Base-by-base conservation (phyloP, 2,329 filamentous ascomycete species). In the Tricladium varicosporioides region DNA sequence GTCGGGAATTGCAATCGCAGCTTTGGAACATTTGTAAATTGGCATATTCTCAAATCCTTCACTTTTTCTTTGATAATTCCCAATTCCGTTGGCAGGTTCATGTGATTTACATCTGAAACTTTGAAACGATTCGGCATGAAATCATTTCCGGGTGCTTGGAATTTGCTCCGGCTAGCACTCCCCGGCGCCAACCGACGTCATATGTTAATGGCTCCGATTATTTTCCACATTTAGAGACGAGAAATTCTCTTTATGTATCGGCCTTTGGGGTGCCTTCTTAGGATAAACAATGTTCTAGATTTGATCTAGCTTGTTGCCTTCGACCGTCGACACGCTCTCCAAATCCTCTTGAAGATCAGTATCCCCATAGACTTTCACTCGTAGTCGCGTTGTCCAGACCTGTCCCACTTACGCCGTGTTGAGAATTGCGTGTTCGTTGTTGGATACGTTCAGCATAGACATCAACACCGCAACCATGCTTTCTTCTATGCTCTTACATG, bases 401-500 rank as follows among this genome's bases (percentile, higher is more conserved):
- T 10, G 9, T 40, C 36, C 36, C 11, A 5, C 11, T 40, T 40
- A n/a, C n/a, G 10, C 36, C n/a, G 36, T 13, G n/a, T 51, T 22
- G 32, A 51, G 48, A 27, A 27, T 27, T 27, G 14, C 15, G 31
- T 53, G 31, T 15, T 8, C 5, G 36, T 40, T 40, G 36, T 40
- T 40, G 36, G n/a, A n/a, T n/a, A 40, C 36, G 4, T 40, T 33
- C 36, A 40, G 36, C 36, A 11, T 22, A 27, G 27, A n/a, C 48
- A 50, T 51, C 53, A 48, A 54, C 48, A 57, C 40, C 49, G 32
- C 44, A 46, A 58, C 14, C 18, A 69, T 69, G 67, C 45, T 62
- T 45, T 63, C 57, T 43, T 62, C 60, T 55, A 54, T 63, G 45
- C 58, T 67, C 48, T 53, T 60, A n/a, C 59, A 57, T 48, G 53